phyloP scores from a whole-genome alignment of 805 yeast genomes.

The Phaffomyces thermotolerans region DNA sequence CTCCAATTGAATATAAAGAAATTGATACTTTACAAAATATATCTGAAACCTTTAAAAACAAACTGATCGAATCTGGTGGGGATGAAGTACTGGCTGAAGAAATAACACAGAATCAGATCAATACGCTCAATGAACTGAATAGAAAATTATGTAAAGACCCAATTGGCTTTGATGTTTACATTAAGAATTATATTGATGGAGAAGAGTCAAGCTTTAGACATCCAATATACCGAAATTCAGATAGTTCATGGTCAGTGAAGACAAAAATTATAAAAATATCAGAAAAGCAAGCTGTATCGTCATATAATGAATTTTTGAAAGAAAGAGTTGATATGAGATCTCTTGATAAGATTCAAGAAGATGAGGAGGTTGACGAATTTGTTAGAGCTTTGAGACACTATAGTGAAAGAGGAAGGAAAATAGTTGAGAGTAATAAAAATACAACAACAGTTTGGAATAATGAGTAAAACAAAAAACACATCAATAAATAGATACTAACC shows the following conservation, averaged over 20 bases:
- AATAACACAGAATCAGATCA: slow-evolving; percentile 14
- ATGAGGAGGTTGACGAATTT: slow-evolving; percentile 17
- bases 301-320: slow-evolving; percentile 20
- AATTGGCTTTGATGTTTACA: slow-evolving; percentile 32
- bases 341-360: slow-evolving; percentile 12
- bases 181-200: slow-evolving; percentile 32
- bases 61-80: slow-evolving; percentile 6
- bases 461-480: slow-evolving; percentile 5
- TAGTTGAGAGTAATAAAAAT: background rate
- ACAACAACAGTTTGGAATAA: slow-evolving; percentile 18
- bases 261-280: slow-evolving; percentile 24
- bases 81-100: slow-evolving; percentile 5
- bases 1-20: slow-evolving; percentile 26
- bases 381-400: slow-evolving; percentile 22
- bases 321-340: slow-evolving; percentile 21
- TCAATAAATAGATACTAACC: background rate
- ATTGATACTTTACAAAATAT: slow-evolving; percentile 18
- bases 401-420: slow-evolving; percentile 24
- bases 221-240: slow-evolving; percentile 18
- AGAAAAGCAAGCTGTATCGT: slow-evolving; percentile 9
- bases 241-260: slow-evolving; percentile 28
- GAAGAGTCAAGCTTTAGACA: slow-evolving; percentile 14
- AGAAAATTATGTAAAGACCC: slow-evolving; percentile 18
- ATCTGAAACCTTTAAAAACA: slow-evolving; percentile 11
- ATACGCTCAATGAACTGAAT: slow-evolving; percentile 16